Evolutionary conservation across 2,329 filamentous ascomycete species (phyloP).

Genomic region (Sporothrix brunneoviolacea): DNA sequence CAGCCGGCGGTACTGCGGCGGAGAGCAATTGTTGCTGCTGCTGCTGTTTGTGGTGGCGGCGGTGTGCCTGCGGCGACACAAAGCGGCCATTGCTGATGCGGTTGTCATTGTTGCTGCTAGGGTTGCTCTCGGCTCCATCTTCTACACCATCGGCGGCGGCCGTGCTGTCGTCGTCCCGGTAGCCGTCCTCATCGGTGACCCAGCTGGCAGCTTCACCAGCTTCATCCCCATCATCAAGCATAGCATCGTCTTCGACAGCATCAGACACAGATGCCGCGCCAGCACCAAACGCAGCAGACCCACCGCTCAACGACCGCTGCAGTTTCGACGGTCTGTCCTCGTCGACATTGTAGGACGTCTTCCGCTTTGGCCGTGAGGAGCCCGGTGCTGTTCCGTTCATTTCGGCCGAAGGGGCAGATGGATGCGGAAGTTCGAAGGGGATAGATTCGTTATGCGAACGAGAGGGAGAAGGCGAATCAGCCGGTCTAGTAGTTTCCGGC

Average conservation of each 20-base stretch:
- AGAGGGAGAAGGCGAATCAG: no score
- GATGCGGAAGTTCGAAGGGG: neutral
- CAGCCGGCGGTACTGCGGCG: conserved; percentile 2
- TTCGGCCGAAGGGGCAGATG: neutral
- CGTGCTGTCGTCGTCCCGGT: conserved; percentile 9
- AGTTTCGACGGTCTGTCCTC: conserved; percentile 22
- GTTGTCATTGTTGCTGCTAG: neutral
- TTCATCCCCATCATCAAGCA: conserved; percentile 6
- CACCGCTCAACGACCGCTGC: conserved; percentile 20
- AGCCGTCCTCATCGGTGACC: conserved; percentile 8
- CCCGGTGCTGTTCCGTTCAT: conserved; percentile 20
- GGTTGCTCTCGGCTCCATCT: neutral
- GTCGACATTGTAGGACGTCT: conserved; percentile 18
- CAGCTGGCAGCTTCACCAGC: neutral
- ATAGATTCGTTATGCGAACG: neutral
- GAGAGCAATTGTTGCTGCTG: neutral
- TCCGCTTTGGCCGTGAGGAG: conserved; percentile 22
- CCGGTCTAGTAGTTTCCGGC: no score
- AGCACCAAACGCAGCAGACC: neutral
- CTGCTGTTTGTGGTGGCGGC: neutral
- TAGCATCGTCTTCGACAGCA: conserved; percentile 1
- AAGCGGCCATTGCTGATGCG: neutral
- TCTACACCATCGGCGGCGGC: neutral
- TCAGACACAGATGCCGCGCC: neutral
- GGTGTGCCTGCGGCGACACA: neutral